Percentiles rank a stretch among this genome's conserved stretches.
Conservation (phyloP, 129 eudicot species). For the Mikania micrantha region DNA sequence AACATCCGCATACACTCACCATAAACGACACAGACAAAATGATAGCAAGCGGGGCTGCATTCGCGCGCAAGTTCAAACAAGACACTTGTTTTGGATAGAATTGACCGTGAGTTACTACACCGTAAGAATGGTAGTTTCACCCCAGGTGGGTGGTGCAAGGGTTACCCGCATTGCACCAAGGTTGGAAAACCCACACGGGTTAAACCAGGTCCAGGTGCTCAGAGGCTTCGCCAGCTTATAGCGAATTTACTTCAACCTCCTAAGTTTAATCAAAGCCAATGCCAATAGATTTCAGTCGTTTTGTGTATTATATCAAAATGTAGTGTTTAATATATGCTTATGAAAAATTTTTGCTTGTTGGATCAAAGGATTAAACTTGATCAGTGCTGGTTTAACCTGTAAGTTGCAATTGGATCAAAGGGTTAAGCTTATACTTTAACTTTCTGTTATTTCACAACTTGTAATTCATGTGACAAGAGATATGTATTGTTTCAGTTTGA, state of each 20-base stretch:
- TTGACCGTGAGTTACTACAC: constrained; percentile 55
- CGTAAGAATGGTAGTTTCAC: constrained; percentile 65
- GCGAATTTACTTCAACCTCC: constrained; percentile 40
- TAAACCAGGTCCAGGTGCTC: constrained; percentile 68
- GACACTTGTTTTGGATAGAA: constrained; percentile 54
- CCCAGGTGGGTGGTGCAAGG: constrained; percentile 97
- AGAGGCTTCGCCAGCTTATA: constrained; percentile 55
- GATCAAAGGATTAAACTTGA: not conserved
- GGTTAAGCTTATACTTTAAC: not conserved
- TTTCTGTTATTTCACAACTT: constrained; percentile 4
- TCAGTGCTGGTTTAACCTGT: not conserved
- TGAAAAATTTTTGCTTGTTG: constrained; percentile 29
- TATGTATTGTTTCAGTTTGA: not conserved
- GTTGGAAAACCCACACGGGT: constrained; percentile 58
- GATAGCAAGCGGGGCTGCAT: constrained; percentile 71
- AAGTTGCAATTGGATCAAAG: not conserved
- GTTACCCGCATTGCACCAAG: constrained; percentile 50
- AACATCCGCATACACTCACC: constrained; percentile 69
- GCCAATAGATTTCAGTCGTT: constrained; percentile 38
- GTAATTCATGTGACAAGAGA: not conserved
- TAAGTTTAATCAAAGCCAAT: constrained; percentile 40
- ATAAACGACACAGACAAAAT: constrained; percentile 64
- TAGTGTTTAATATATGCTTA: constrained; percentile 16
- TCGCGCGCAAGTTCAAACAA: constrained; percentile 75
- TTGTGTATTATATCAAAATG: not conserved